Conservation (phyloP, 116 monocot species). For the Cymodocea nodosa region DNA sequence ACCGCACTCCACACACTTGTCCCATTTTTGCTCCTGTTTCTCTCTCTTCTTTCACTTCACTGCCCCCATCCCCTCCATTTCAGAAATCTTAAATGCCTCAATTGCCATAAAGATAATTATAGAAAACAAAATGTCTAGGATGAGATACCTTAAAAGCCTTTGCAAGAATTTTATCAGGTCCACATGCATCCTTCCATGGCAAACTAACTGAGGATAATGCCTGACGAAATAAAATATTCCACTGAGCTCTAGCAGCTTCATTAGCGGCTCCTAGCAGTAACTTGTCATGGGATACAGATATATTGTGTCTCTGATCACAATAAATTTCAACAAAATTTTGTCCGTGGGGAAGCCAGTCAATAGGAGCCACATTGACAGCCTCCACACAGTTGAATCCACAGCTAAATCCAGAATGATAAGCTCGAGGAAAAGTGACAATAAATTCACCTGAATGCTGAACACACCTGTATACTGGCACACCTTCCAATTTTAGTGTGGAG, state of each 20-base stretch:
- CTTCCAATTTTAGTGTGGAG: conserved; percentile 58
- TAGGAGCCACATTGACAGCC: conserved; percentile 81
- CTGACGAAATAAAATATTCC: conserved; percentile 50
- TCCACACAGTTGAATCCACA: conserved; percentile 95
- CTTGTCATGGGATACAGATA: conserved; percentile 78
- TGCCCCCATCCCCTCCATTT: too few species aligned
- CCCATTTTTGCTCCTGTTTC: too few species aligned
- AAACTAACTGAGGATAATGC: conserved; percentile 31
- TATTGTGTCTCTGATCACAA: conserved; percentile 53
- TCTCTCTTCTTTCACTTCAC: too few species aligned
- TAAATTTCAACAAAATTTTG: conserved; percentile 77
- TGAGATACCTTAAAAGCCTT: conserved; percentile 49
- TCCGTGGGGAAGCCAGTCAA: conserved; percentile 93
- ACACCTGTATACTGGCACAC: conserved; percentile 67
- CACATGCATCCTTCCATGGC: conserved; percentile 61
- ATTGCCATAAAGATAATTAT: not conserved
- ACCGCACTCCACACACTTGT: too few species aligned
- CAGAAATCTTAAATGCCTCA: too few species aligned
- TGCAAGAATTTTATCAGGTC: conserved; percentile 30
- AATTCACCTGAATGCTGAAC: conserved; percentile 78
- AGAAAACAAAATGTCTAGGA: not conserved
- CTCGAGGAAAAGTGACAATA: conserved; percentile 86
- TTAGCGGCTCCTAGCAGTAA: conserved; percentile 71
- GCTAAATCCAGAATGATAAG: conserved; percentile 86
- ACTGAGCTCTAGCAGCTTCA: conserved; percentile 73